Evolutionary conservation across 805 yeast species (phyloP).

Genomic region (Myxozyma melibiosi): DNA sequence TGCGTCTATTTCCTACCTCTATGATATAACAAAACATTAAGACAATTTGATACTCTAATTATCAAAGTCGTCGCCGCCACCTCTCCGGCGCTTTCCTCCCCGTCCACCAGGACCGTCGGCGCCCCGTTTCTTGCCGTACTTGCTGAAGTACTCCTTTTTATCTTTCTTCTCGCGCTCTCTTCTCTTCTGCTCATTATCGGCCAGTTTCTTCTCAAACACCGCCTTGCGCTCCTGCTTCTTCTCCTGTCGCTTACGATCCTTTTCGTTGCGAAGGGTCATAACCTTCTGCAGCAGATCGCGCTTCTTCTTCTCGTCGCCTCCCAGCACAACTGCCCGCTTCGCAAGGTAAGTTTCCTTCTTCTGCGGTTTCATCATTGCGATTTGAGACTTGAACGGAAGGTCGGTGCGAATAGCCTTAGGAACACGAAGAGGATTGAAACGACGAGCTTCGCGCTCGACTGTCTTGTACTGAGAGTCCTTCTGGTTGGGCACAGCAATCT

Average conservation of each 20-base stretch:
- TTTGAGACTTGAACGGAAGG: constrained; percentile 90
- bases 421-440: constrained; percentile 83
- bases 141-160: constrained; percentile 82
- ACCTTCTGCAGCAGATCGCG: constrained; percentile 86
- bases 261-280: constrained; percentile 79
- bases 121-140: constrained; percentile 32
- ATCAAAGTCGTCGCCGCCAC: constrained; percentile 18
- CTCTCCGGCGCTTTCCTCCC: constrained; percentile 39
- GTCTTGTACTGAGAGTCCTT: constrained; percentile 60
- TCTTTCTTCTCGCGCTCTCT: constrained; percentile 77
- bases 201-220: constrained; percentile 71
- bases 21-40: not conserved
- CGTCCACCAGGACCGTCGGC: constrained; percentile 40
- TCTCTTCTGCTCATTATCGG: constrained; percentile 70
- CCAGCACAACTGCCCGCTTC: constrained; percentile 91
- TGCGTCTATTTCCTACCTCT: too few relatives aligned
- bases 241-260: constrained; percentile 71
- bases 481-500: constrained; percentile 62
- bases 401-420: constrained; percentile 76
- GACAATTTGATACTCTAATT: not conserved
- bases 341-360: constrained; percentile 71
- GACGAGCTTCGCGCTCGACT: constrained; percentile 80
- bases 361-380: constrained; percentile 77
- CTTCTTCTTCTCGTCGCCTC: constrained; percentile 74
- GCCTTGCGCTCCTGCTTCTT: constrained; percentile 77